Percentiles rank a stretch among this genome's conserved stretches.
phyloP scores from a whole-genome alignment of 805 yeast species.

The Jamesozyma jinghongensis region DNA sequence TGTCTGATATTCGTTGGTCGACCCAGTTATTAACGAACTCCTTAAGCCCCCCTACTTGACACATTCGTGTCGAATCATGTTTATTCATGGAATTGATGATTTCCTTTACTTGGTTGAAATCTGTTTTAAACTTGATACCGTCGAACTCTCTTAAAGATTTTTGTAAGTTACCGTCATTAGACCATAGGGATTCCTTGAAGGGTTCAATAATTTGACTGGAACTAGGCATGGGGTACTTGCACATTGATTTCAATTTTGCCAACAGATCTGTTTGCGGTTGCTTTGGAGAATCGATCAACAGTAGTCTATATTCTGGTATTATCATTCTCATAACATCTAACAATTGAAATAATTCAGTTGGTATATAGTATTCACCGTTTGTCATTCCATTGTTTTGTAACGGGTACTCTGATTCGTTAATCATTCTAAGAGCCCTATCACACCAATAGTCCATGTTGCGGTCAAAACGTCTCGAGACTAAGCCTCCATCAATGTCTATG shows the following conservation, averaged over 20 bases:
- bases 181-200: slow-evolving; percentile 3
- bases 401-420: slow-evolving; percentile 3
- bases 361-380: slow-evolving; percentile 13
- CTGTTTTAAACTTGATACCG: slow-evolving; percentile 5
- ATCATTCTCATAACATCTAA: slow-evolving; percentile 15
- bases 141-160: background rate
- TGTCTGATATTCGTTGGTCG: slow-evolving; percentile 6
- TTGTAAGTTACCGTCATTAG: background rate
- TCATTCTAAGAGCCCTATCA: slow-evolving; percentile 10
- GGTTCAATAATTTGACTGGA: slow-evolving; percentile 11
- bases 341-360: slow-evolving; percentile 23
- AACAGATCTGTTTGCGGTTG: background rate
- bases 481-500: slow-evolving; percentile 9
- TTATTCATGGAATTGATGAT: background rate
- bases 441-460: slow-evolving; percentile 21
- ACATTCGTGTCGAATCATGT: background rate
- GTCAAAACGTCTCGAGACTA: slow-evolving; percentile 8
- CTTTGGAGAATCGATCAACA: slow-evolving; percentile 22
- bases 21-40: slow-evolving; percentile 22
- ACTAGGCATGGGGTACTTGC: slow-evolving; percentile 1
- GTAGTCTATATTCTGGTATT: slow-evolving; percentile 22
- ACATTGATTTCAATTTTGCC: background rate
- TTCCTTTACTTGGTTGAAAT: slow-evolving; percentile 11
- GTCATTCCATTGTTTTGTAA: background rate
- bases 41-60: slow-evolving; percentile 15